Evolutionary conservation across 1,284 basidiomycete species (phyloP), one percentile per base, ranked within the genome.

Genomic region (Pseudozyma flocculosa): DNA sequence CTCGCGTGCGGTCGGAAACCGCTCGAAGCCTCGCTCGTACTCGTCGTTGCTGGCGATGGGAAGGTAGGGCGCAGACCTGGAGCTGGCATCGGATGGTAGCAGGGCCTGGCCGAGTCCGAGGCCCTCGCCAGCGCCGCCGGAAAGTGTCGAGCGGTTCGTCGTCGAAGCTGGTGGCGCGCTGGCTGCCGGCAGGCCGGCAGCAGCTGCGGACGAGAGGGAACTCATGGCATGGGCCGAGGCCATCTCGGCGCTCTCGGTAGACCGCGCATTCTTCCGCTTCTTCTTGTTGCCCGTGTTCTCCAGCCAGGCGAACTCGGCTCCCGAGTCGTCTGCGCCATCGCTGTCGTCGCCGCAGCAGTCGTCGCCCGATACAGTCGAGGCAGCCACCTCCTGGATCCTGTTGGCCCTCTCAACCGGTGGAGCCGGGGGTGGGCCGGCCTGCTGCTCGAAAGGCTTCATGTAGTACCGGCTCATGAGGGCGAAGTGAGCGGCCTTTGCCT

Each of bases 271-370:
- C 45, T 68, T 68, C 29, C 66, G 61, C 48, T 68, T 68, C 50
- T 68, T 68, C 46, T 64, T 68, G 56, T 68, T 68, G 43, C 55
- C 66, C 11, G 64, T 49, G 46, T 68, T 50, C 3, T 60, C 61
- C 4, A 59, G 39, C 34, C 52, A 55, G 30, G 54, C 59, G 38
- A 61, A 54, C 29, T 66, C 59, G 23, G 54, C 47, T 26, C 39
- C 34, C 7, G 54, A 53, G 46, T 43, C 45, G 2, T 65, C 62
- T 23, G 24, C 18, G 14, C 50, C 48, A 9, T 58, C 57, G 14
- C 50, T 50, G 19, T 46, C 48, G 37, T 45, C 45, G 45, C 49
- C 43, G 22, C 43, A 21, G 36, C 43, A 36, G 36, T 58, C 44
- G 38, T 43, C 29, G 32, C 8, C 32, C 32, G 32, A 34, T 4